A percentile compares a stretch with the other conserved stretches of the same genome.
Conservation (phyloP, 805 yeast genomes). For the Isabelozyma gotoi region DNA sequence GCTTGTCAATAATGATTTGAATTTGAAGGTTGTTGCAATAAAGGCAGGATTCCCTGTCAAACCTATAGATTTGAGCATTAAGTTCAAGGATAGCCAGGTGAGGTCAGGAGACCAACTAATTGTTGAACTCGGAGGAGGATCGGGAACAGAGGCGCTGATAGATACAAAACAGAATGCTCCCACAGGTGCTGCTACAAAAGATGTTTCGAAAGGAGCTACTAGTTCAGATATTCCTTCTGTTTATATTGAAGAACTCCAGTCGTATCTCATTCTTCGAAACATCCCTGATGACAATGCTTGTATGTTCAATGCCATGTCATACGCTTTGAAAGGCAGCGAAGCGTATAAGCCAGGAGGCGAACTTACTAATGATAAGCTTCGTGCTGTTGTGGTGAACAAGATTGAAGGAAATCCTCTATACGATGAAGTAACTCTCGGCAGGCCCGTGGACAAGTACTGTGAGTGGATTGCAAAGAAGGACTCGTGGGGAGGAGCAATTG, state of each 20-base stretch:
- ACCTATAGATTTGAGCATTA: constrained; percentile 26
- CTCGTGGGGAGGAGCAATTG: constrained; percentile 87
- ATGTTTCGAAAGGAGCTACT: constrained; percentile 2
- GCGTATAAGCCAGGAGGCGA: constrained; percentile 13
- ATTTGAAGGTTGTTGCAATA: constrained; percentile 19
- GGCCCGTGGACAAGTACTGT: constrained; percentile 46
- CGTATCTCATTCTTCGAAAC: constrained; percentile 48
- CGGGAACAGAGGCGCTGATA: background rate
- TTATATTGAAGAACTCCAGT: constrained; percentile 16
- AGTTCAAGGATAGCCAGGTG: constrained; percentile 45
- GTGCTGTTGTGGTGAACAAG: constrained; percentile 50
- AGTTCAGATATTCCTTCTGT: constrained; percentile 19
- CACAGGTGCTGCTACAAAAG: constrained; percentile 6
- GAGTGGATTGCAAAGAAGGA: constrained; percentile 59
- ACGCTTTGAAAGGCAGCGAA: constrained; percentile 35
- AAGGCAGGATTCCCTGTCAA: constrained; percentile 66
- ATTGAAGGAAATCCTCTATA: constrained; percentile 46
- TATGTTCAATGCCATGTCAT: constrained; percentile 64
- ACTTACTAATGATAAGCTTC: constrained; percentile 46
- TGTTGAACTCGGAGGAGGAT: constrained; percentile 22
- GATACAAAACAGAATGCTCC: background rate
- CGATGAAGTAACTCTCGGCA: constrained; percentile 58
- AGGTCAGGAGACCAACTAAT: constrained; percentile 60
- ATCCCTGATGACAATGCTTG: constrained; percentile 82
- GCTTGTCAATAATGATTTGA: background rate